These are phyloP conservation scores for Fusarium camptoceras DNA, from an alignment of 2,329 filamentous ascomycete genomes.

Conservation along the genomic window DNA sequence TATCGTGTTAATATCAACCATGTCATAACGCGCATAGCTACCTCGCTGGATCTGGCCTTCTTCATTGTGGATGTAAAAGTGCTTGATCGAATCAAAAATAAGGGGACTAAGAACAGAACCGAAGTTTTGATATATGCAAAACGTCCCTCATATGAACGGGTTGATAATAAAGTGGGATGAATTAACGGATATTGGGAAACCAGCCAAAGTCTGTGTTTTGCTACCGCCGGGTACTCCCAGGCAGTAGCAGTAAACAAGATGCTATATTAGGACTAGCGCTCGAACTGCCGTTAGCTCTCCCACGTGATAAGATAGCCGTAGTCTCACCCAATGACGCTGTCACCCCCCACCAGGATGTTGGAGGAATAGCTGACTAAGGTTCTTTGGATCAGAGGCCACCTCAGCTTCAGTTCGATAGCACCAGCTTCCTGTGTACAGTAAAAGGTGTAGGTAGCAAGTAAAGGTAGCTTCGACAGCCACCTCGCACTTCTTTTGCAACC, in stretches of 20 bases:
- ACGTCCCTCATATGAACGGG: constrained; percentile 12
- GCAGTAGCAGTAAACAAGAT: constrained; percentile 48
- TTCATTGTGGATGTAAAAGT: constrained; percentile 41
- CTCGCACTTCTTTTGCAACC: constrained; percentile 2
- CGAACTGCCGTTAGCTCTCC: background rate
- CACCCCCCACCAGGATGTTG: background rate
- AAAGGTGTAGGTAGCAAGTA: constrained; percentile 18
- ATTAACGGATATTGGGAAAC: background rate
- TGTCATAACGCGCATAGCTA: constrained; percentile 43
- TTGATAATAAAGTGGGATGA: constrained; percentile 29
- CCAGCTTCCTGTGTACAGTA: constrained; percentile 16
- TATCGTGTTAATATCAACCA: constrained; percentile 32
- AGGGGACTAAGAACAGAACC: background rate
- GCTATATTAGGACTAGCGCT: constrained; percentile 43
- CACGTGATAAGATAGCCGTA: constrained; percentile 25
- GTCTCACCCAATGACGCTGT: constrained; percentile 13
- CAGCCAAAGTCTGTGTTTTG: constrained; percentile 45
- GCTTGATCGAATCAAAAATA: background rate
- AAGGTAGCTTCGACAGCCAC: constrained; percentile 25
- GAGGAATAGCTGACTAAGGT: constrained; percentile 40
- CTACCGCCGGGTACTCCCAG: constrained; percentile 5
- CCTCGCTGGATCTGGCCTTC: constrained; percentile 46
- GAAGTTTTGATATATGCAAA: constrained; percentile 1
- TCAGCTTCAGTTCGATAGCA: constrained; percentile 50
- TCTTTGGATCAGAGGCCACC: constrained; percentile 49